Percentiles rank a stretch among this genome's conserved stretches.
Evolutionary conservation across 1,284 basidiomycete species (phyloP).

Genomic region (Fistulinella staudtii): DNA sequence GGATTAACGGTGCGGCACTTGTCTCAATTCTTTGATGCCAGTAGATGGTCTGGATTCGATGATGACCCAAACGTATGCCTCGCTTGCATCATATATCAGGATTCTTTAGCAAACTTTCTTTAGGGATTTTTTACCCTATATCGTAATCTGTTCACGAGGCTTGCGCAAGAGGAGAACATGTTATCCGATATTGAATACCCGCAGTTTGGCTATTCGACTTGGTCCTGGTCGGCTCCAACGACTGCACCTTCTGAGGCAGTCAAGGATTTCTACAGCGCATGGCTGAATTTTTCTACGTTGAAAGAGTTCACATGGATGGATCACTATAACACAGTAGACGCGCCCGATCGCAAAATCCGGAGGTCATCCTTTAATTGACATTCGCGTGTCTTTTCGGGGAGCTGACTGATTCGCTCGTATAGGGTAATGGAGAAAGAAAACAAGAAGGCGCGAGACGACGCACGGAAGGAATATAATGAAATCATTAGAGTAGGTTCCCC

Average conservation of each 20-base stretch:
- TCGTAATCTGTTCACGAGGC: constrained; percentile 81
- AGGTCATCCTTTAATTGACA: constrained; percentile 42
- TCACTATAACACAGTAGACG: constrained; percentile 79
- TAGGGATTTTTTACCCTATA: constrained; percentile 93
- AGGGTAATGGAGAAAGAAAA: constrained; percentile 97
- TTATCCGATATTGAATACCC: constrained; percentile 64
- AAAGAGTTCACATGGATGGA: constrained; percentile 93
- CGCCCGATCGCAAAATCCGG: constrained; percentile 82
- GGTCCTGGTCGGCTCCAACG: constrained; percentile 59
- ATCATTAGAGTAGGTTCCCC: constrained; percentile 64
- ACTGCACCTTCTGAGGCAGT: constrained; percentile 43
- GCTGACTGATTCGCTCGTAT: constrained; percentile 3
- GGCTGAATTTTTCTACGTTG: constrained; percentile 83
- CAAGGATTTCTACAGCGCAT: constrained; percentile 81
- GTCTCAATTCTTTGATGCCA: constrained; percentile 81
- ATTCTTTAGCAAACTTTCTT: too few relatives aligned
- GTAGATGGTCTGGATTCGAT: constrained; percentile 68
- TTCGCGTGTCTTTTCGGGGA: background rate
- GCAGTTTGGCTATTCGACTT: constrained; percentile 79
- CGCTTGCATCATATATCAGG: too few relatives aligned
- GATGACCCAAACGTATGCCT: constrained; percentile 64
- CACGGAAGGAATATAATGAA: constrained; percentile 91
- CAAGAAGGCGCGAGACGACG: constrained; percentile 85
- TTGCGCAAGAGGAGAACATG: constrained; percentile 78
- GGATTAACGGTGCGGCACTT: constrained; percentile 82